Base-by-base conservation (phyloP, 2,329 filamentous ascomycete species). In the Cercospora zeae-maydis region DNA sequence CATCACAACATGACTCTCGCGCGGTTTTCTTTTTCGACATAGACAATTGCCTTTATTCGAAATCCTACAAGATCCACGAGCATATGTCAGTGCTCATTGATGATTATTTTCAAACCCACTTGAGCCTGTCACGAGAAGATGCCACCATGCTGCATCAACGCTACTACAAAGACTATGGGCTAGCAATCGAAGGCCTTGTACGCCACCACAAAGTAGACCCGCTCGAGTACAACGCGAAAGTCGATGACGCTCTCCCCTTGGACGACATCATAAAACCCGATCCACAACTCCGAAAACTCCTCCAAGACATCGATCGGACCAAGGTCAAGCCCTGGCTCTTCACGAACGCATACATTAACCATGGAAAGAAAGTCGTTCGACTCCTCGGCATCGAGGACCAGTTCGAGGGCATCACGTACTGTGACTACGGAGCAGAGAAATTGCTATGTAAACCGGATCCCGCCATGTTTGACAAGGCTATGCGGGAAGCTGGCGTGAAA, bases 11-110 rank as follows among this genome's bases (percentile, higher is more conserved):
- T 36, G 52, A 59, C 30, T 58, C 55, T 8, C 68, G 72, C 37
- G 81, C 83, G 1, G 81, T 90, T 19, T 84, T 87, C 75, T 87
- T 86, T 77, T 98, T 97, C 74, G 95, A 99, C 75, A 98, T 99
- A 74, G 95, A 99, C 82, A 99, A 99, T 75, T 99, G 96, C 78
- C 85, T 98, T 61, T 98, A 97, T 73, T 87, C 93, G 0, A 92
- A 89, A 78, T 69, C 69, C 10, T 86, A 86, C 69, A 90, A 89
- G 70, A 92, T 99, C 51, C 90, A 96, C 73, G 88, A 96, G 73
- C 83, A 90, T 73, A 98, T 99, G 95, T 87, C 88, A 34, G 83
- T 87, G 58, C 82, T 97, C 65, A 99, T 98, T 73, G 79, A 88
- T 73, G 74, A 81, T 61, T 88, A 86, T 75, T 87, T 88, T 71